phyloP scores from a whole-genome alignment of 2,329 filamentous ascomycete genomes.

The Trichophyton rubrum region DNA sequence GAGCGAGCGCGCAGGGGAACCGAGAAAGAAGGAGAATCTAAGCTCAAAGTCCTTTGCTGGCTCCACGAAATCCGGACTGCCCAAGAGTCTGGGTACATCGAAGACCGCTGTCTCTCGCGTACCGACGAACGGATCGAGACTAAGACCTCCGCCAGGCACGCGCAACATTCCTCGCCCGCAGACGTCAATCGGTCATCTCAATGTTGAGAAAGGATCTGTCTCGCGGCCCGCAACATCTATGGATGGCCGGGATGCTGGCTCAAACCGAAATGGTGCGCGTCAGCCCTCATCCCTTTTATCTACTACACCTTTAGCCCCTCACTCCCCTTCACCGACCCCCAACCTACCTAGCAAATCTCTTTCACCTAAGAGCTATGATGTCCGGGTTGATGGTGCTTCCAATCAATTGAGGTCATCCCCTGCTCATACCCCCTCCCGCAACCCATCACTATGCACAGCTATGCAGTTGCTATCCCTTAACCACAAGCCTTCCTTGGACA shows the following conservation, averaged over 20 bases:
- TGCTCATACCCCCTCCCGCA: not conserved
- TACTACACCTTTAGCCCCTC: conserved; percentile 8
- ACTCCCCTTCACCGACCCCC: conserved; percentile 16
- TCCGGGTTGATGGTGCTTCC: conserved; percentile 17
- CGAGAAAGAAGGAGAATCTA: conserved; percentile 24
- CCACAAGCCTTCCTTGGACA: not conserved
- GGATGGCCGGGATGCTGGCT: conserved; percentile 30
- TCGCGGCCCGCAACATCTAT: conserved; percentile 32
- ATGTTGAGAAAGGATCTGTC: conserved; percentile 18
- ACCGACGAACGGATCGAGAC: not conserved
- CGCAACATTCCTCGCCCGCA: conserved; percentile 37
- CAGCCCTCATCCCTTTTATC: conserved; percentile 21
- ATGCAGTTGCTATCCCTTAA: conserved; percentile 22
- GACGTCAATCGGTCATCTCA: conserved; percentile 26
- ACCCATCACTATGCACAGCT: conserved; percentile 25
- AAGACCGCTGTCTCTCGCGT: not conserved
- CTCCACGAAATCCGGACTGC: not conserved
- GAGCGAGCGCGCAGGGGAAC: conserved; percentile 44
- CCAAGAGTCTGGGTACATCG: not conserved
- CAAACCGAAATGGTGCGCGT: conserved; percentile 43
- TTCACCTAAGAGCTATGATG: conserved; percentile 17
- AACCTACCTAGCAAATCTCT: conserved; percentile 8
- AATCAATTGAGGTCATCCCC: conserved; percentile 18
- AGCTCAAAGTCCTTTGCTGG: not conserved
- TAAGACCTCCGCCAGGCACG: conserved; percentile 22